Evolutionary conservation across 2,329 filamentous ascomycete species (phyloP), one percentile per base, ranked within the genome.

Genomic region (Thielaviopsis ethacetica): DNA sequence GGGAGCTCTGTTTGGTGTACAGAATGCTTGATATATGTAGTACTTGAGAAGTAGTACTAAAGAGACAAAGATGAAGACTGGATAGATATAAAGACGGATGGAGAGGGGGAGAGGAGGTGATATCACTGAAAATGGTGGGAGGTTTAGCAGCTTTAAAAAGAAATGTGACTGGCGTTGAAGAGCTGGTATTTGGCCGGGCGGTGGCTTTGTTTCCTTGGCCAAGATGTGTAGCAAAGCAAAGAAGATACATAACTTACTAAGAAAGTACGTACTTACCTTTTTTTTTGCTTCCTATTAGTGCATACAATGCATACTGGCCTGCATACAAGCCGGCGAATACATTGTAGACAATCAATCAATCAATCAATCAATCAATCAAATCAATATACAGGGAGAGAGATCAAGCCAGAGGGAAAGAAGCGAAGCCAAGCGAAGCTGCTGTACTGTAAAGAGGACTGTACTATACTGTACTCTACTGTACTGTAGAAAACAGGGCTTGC

Each of bases 1-100:
- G 51, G 53, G 55, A 58, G 53, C 47, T 60, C 58, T 61, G n/a
- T 60, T 54, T 61, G n/a, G 44, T 21, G 44, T 49, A 21, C n/a
- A 19, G 44, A 2, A 19, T 12, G 44, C 21, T 21, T 19, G 3
- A 58, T 27, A 41, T 30, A 52, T 44, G 10, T 44, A 44, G 47
- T 9, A 50, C 21, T 30, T 59, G 19, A 34, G 27, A 17, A 38
- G 15, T 30, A 26, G 38, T 27, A 47, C 15, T 24, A 21, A 38
- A 58, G 56, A 52, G 19, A 22, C 10, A 24, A 44, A 19, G 9
- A 50, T 26, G 54, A 49, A 49, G 27, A 56, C 24, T 41, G 26
- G 22, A 27, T 27, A 15, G 21, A 54, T 9, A 38, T 38, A 27
- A 22, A 26, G 19, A 47, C 17, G 24, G 38, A 13, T n/a, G n/a